A percentile compares a stretch with the other conserved stretches of the same genome.
Evolutionary conservation across 2,329 filamentous ascomycete genomes (phyloP).

Genomic region (Stemphylium lycopersici): DNA sequence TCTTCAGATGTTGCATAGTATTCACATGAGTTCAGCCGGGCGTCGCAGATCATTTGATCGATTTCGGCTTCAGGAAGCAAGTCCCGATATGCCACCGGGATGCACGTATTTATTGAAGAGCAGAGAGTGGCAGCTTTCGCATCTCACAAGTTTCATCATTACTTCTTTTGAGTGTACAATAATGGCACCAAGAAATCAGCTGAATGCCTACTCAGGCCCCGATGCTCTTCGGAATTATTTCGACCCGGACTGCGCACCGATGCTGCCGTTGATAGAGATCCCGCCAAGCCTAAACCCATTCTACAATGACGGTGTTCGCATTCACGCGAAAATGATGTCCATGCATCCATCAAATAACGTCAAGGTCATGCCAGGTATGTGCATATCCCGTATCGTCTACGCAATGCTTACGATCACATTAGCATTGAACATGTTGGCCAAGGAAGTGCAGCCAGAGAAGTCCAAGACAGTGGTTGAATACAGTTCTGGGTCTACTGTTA

Average conservation of each 20-base stretch:
- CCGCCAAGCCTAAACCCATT: conserved; percentile 64
- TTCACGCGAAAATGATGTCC: conserved; percentile 71
- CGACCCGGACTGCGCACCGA: conserved; percentile 63
- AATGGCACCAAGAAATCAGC: conserved; percentile 17
- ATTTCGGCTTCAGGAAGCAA: background rate
- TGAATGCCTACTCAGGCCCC: conserved; percentile 64
- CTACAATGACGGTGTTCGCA: conserved; percentile 63
- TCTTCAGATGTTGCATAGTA: background rate
- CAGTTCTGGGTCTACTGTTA: conserved; percentile 30
- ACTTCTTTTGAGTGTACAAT: background rate
- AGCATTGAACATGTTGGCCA: conserved; percentile 29
- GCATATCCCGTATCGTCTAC: background rate
- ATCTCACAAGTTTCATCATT: background rate
- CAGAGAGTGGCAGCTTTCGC: background rate
- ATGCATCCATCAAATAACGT: conserved; percentile 70
- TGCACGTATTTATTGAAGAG: conserved; percentile 1
- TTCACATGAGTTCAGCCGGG: background rate
- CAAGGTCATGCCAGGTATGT: conserved; percentile 64
- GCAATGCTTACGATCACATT: background rate
- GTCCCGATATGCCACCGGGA: background rate
- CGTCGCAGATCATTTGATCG: background rate
- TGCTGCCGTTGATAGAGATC: conserved; percentile 67
- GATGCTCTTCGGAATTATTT: conserved; percentile 65
- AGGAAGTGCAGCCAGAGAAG: conserved; percentile 18
- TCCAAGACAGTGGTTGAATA: conserved; percentile 29